Conservation (phyloP, 129 eudicot species). For the Flaveria bidentis region DNA sequence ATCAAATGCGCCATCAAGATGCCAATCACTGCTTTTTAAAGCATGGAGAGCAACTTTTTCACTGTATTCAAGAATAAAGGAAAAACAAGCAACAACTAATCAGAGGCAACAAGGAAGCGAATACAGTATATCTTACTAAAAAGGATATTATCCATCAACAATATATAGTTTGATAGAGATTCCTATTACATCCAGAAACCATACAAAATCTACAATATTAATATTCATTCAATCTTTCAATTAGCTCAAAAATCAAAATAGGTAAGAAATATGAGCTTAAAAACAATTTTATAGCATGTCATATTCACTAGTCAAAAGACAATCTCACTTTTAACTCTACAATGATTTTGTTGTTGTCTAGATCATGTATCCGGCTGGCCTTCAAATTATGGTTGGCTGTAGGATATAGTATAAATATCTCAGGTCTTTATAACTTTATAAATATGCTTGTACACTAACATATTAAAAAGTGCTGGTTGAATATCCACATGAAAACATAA, state of each 20-base stretch:
- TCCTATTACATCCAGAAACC: not conserved
- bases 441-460: too few species aligned
- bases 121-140: too few species aligned
- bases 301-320: too few species aligned
- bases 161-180: not conserved
- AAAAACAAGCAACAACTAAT: conserved; percentile 9
- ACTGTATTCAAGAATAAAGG: conserved; percentile 40
- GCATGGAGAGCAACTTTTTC: conserved; percentile 81
- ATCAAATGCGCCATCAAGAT: conserved; percentile 93
- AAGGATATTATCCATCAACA: too few species aligned
- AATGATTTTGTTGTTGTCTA: too few species aligned
- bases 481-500: not conserved
- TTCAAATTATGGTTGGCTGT: too few species aligned
- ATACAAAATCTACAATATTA: not conserved
- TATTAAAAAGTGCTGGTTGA: conserved; percentile 6
- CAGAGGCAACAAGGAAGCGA: not conserved
- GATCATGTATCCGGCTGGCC: too few species aligned
- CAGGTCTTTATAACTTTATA: too few species aligned
- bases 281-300: not conserved
- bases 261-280: not conserved
- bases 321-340: too few species aligned
- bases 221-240: conserved; percentile 6
- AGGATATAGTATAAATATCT: too few species aligned
- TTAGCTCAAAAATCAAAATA: not conserved
- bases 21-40: conserved; percentile 85